Conservation (phyloP, 306 rosid genomes). For the Glycine soja region DNA sequence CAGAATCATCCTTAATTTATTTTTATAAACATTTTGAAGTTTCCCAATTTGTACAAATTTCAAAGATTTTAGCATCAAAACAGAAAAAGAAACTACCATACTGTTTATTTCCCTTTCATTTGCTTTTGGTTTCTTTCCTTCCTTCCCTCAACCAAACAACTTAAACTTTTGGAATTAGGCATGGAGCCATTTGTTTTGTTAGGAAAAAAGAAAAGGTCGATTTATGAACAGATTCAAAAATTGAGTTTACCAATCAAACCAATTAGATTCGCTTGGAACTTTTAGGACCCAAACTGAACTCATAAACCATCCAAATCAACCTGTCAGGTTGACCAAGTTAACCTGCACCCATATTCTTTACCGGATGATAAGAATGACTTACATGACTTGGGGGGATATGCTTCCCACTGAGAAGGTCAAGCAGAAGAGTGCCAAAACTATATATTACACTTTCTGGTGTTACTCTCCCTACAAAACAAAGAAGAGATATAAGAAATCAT, state of each 20-base stretch:
- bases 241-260: neutral
- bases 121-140: conserved; percentile 6
- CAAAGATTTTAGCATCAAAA: conserved; percentile 13
- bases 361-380: conserved; percentile 48
- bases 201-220: neutral
- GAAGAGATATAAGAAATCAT: conserved; percentile 39
- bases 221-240: neutral
- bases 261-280: neutral
- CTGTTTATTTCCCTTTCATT: conserved; percentile 6
- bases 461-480: conserved; percentile 68
- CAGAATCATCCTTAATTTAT: neutral
- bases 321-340: neutral
- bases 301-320: conserved; percentile 6
- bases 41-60: neutral
- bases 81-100: neutral
- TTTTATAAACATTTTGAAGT: neutral
- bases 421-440: conserved; percentile 87
- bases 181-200: neutral
- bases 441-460: conserved; percentile 85
- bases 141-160: conserved; percentile 8
- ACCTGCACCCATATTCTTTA: neutral
- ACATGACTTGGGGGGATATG: conserved; percentile 90
- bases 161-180: neutral
- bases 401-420: conserved; percentile 87
- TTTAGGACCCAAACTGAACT: conserved; percentile 1